phyloP scores from a whole-genome alignment of 1,284 basidiomycete species.

The Apiotrichum porosum region DNA sequence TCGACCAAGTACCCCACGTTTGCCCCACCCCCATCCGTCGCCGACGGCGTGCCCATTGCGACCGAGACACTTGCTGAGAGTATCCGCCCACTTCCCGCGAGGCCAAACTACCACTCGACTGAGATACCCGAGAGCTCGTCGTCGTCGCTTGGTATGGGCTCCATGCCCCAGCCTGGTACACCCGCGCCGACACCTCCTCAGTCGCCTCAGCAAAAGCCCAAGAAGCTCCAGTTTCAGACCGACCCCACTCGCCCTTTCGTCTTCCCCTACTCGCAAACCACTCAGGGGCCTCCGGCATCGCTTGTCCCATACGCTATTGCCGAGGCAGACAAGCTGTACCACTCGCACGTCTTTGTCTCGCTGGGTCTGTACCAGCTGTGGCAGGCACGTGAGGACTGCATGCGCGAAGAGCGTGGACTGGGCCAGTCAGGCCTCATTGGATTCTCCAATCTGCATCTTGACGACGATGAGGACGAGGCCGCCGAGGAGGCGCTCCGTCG shows the following conservation, averaged over 20 bases:
- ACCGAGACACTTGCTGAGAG: constrained; percentile 73
- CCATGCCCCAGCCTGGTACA: constrained; percentile 59
- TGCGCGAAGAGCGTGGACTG: constrained; percentile 86
- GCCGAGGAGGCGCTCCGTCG: constrained; percentile 56
- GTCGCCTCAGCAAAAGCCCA: constrained; percentile 70
- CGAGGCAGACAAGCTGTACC: constrained; percentile 88
- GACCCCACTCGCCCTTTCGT: constrained; percentile 92
- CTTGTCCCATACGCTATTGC: constrained; percentile 91
- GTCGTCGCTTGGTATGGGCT: constrained; percentile 10
- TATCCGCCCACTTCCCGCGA: constrained; percentile 84
- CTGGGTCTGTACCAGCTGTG: constrained; percentile 89
- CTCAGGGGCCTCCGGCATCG: constrained; percentile 34
- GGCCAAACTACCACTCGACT: constrained; percentile 73
- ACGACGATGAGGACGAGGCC: constrained; percentile 43
- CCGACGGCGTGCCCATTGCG: constrained; percentile 40
- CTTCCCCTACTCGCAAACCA: constrained; percentile 78
- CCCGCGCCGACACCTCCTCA: constrained; percentile 87
- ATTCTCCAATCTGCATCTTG: constrained; percentile 51
- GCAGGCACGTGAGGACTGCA: constrained; percentile 89
- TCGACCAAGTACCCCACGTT: constrained; percentile 93
- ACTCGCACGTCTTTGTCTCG: constrained; percentile 84
- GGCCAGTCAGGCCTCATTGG: constrained; percentile 53
- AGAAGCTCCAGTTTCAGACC: constrained; percentile 98
- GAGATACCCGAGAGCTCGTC: constrained; percentile 29
- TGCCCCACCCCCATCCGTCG: constrained; percentile 55